These are phyloP conservation scores for Aspergillus ibericus DNA, from an alignment of 2,329 filamentous ascomycete species.

Conservation along the genomic window DNA sequence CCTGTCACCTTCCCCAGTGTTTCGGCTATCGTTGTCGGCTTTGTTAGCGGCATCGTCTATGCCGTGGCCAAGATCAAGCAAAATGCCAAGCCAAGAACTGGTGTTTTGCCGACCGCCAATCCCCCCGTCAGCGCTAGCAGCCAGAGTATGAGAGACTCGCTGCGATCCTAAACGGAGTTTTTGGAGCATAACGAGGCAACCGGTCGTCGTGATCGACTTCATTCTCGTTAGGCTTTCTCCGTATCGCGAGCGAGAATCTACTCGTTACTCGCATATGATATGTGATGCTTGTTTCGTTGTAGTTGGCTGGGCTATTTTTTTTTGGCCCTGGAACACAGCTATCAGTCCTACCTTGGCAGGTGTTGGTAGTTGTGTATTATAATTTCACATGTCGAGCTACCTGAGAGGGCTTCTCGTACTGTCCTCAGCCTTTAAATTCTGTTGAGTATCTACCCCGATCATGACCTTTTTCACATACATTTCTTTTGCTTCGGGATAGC, in stretches of 20 bases:
- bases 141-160: constrained; percentile 82
- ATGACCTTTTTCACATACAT: background rate
- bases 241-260: background rate
- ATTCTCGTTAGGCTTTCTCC: background rate
- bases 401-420: background rate
- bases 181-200: background rate
- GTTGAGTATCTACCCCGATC: background rate
- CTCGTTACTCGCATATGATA: constrained; percentile 26
- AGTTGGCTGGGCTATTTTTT: constrained; percentile 13
- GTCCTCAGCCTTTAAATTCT: background rate
- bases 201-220: background rate
- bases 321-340: constrained; percentile 13
- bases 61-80: constrained; percentile 83
- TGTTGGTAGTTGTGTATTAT: constrained; percentile 27
- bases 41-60: constrained; percentile 89
- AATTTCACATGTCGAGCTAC: constrained; percentile 6
- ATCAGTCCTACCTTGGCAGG: constrained; percentile 19
- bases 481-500: background rate
- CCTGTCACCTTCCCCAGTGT: constrained; percentile 91
- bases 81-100: constrained; percentile 64
- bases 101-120: constrained; percentile 66
- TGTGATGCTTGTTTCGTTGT: constrained; percentile 32
- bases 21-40: constrained; percentile 86
- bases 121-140: constrained; percentile 84
- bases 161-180: constrained; percentile 60